phyloP scores from a whole-genome alignment of 805 yeast genomes.

The Saccharomycopsis sp. region DNA sequence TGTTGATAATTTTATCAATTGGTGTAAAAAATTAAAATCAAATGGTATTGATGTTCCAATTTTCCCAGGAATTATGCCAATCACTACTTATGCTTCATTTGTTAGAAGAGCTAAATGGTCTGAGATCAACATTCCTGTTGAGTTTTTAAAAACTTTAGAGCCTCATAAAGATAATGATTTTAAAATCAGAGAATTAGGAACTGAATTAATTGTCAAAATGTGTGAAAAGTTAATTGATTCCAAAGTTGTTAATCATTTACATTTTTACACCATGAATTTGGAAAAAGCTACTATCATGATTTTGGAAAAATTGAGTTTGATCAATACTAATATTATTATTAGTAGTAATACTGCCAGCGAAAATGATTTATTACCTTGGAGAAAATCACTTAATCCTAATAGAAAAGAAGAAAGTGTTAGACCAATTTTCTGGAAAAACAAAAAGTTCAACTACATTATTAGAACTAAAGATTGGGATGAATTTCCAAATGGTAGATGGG shows the following conservation, averaged over 20 bases:
- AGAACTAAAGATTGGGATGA: conserved; percentile 96
- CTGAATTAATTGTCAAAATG: conserved; percentile 74
- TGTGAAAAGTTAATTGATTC: conserved; percentile 62
- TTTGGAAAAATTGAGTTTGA: conserved; percentile 58
- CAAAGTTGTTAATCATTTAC: conserved; percentile 74
- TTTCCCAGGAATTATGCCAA: conserved; percentile 98
- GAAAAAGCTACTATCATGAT: conserved; percentile 88
- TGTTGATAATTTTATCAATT: conserved; percentile 67
- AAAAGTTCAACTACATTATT: conserved; percentile 80
- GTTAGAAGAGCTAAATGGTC: conserved; percentile 94
- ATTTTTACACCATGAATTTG: conserved; percentile 95
- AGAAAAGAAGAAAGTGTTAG: conserved; percentile 75
- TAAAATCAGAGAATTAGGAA: conserved; percentile 76
- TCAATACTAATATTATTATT: conserved; percentile 22
- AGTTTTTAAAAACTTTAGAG: conserved; percentile 58
- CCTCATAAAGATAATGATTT: conserved; percentile 87
- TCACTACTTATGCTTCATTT: conserved; percentile 88
- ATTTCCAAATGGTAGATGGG: conserved; percentile 98
- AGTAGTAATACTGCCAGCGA: conserved; percentile 17
- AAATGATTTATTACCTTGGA: conserved; percentile 60
- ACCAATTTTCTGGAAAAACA: conserved; percentile 93
- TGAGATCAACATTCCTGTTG: conserved; percentile 66
- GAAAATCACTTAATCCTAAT: conserved; percentile 75
- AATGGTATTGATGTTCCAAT: conserved; percentile 73
- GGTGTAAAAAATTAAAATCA: conserved; percentile 67